These are phyloP conservation scores for Dispira parvispora DNA, from an alignment of 192 early-diverging fungal genomes.

Conservation along the genomic window DNA sequence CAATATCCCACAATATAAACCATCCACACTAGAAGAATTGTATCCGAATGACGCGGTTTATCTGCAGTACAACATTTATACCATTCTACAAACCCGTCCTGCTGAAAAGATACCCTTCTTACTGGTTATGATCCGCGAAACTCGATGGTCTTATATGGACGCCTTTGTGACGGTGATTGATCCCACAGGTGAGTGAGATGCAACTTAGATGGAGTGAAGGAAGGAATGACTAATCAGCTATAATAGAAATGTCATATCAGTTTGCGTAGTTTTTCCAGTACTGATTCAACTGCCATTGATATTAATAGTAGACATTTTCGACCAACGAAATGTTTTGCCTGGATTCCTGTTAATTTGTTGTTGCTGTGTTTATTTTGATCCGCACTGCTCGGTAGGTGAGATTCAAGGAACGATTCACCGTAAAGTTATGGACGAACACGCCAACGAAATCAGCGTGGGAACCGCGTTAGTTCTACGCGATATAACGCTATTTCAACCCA, in stretches of 20 bases:
- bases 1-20: neutral
- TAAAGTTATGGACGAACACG: slow-evolving; percentile 2
- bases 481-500: slow-evolving; percentile 8
- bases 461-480: neutral
- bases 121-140: slow-evolving; percentile 24
- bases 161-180: slow-evolving; percentile 20
- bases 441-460: slow-evolving; percentile 6
- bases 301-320: neutral
- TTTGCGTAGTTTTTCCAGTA: neutral
- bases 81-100: slow-evolving; percentile 13
- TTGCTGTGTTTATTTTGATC: neutral
- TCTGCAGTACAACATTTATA: slow-evolving; percentile 18
- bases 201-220: too few relatives aligned
- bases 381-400: neutral
- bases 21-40: neutral
- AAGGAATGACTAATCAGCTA: neutral
- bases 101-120: slow-evolving; percentile 18
- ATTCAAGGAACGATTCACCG: slow-evolving; percentile 9
- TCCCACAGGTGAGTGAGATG: slow-evolving; percentile 18
- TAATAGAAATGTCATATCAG: neutral
- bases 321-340: neutral
- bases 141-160: slow-evolving; percentile 17
- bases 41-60: neutral
- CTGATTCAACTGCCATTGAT: neutral
- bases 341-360: neutral